Conservation (phyloP, 331 rosid genomes). For the Phaseolus coccineus region DNA sequence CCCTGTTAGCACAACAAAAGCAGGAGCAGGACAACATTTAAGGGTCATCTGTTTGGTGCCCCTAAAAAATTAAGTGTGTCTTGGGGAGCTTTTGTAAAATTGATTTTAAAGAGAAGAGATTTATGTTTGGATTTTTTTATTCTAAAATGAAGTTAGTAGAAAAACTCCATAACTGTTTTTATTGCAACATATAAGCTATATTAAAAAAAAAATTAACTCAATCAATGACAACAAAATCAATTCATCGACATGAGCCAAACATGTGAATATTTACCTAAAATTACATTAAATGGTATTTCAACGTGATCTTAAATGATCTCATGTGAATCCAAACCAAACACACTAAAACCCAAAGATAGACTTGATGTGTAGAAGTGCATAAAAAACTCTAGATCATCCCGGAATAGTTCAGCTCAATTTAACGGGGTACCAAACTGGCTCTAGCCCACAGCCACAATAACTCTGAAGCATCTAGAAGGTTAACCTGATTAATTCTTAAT, state of each 20-base stretch:
- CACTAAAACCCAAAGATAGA: neutral
- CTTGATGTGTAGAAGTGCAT: neutral
- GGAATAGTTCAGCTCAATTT: neutral
- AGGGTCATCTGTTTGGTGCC: neutral
- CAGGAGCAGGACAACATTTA: neutral
- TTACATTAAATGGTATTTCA: neutral
- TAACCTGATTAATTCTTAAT: too few species aligned
- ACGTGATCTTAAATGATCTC: neutral
- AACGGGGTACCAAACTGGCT: neutral
- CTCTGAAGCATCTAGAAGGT: too few species aligned
- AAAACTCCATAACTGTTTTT: neutral
- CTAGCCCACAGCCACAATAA: too few species aligned
- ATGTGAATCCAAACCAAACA: neutral
- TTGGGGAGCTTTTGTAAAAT: neutral
- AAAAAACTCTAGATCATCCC: neutral
- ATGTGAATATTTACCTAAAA: neutral
- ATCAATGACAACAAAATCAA: neutral
- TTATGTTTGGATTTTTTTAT: neutral
- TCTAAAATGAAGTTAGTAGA: neutral
- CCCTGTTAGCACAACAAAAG: neutral
- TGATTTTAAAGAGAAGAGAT: neutral
- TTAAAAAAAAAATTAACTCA: too few species aligned
- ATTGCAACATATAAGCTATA: too few species aligned
- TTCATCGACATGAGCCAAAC: neutral
- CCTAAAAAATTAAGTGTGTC: neutral